Base-by-base conservation (phyloP, 805 yeast species). In the Pichia paraexigua region DNA sequence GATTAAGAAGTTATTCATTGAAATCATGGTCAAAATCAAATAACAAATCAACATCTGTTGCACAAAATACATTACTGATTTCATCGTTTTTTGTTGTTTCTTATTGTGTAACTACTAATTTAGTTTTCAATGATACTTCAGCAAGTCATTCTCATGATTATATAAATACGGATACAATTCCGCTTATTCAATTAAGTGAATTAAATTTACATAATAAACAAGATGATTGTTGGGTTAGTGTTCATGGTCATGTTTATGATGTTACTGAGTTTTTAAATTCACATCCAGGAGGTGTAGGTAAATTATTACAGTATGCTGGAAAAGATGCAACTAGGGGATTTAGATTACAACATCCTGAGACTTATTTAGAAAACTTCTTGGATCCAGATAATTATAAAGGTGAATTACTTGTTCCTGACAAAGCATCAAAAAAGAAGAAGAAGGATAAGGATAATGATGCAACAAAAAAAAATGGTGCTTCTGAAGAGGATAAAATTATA, bases 261-360 rank as follows among this genome's bases (percentile, higher is more conserved):
- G 73, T 92, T n/a, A 83, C 96, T 1, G 83, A 86, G 9, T 92
- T 94, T 66, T 63, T 92, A 37, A 72, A 79, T 48, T 90, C 80
- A 64, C 99, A 92, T 59, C 99, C 99, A 0, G 99, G 99, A 30
- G 99, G 99, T 2, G 80, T 73, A 5, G 81, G 79, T 10, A 87
- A 88, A 61, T 68, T 92, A 42, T 72, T 87, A 80, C 76, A 79
- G 48, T 80, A 86, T 61, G 95, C 95, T 1, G 97, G 97, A 0
- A 53, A 50, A 17, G 79, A 79, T 60, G 82, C 79, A 9, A 69
- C 78, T 3, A 55, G 50, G 21, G 62, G 64, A 2, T 67, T 65
- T 50, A 51, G 53, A 18, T 25, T 59, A 13, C 63, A 65, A 55
- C 70, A 67, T 46, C 57, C 61, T 1, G 58, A 59, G 28, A 58